Percentiles rank a stretch among this genome's conserved stretches.
Conservation (phyloP, 208 protist genomes). For the Trichomonas gallinae region DNA sequence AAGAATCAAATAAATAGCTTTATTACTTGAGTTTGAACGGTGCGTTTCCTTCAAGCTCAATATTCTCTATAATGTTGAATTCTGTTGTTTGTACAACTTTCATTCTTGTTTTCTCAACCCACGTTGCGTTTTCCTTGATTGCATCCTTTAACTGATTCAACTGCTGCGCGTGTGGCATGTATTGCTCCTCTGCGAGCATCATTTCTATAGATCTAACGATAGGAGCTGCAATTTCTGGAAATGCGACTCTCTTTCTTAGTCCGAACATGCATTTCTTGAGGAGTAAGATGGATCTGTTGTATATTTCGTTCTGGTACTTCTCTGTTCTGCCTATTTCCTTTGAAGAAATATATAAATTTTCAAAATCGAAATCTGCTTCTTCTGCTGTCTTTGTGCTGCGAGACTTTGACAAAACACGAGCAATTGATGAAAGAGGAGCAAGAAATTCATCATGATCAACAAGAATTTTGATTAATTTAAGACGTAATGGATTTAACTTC, state of each 20-base stretch:
- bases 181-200: background rate
- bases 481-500: background rate
- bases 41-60: background rate
- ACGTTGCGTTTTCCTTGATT: background rate
- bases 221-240: background rate
- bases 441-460: background rate
- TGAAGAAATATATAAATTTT: background rate
- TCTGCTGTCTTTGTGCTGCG: background rate
- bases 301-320: background rate
- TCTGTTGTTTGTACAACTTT: background rate
- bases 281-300: background rate
- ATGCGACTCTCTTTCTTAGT: background rate
- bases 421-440: background rate
- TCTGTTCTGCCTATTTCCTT: background rate
- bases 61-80: background rate
- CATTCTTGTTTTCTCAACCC: background rate
- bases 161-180: background rate
- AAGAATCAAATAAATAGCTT: background rate
- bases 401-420: background rate
- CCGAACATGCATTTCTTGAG: background rate
- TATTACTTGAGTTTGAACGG: background rate
- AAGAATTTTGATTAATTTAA: background rate
- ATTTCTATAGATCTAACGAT: background rate
- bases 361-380: background rate
- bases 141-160: background rate